A percentile compares a stretch with the other conserved stretches of the same genome.
Conservation (phyloP, 495 filamentous ascomycete genomes). For the Chaetomium tenue region DNA sequence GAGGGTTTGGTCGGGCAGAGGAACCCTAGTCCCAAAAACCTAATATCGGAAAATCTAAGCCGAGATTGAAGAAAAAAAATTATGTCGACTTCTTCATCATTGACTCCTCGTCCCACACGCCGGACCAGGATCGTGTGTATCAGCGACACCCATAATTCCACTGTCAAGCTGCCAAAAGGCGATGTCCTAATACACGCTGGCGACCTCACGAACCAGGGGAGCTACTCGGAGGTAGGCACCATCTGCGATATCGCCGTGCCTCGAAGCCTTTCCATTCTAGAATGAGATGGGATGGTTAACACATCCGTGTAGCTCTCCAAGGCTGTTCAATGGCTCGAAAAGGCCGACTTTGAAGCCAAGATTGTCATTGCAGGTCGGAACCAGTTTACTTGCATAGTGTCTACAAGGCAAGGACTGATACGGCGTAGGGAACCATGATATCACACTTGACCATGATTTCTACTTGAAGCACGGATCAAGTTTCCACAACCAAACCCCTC, state of each 20-base stretch:
- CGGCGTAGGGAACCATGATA: slow-evolving; percentile 70
- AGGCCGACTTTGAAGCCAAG: slow-evolving; percentile 74
- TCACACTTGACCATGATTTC: slow-evolving; percentile 66
- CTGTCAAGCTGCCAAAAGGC: slow-evolving; percentile 66
- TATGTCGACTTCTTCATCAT: slow-evolving; percentile 13
- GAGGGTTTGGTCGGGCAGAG: too few relatives aligned
- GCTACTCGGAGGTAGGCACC: slow-evolving; percentile 43
- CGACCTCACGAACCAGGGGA: slow-evolving; percentile 81
- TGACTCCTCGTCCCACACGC: slow-evolving; percentile 24
- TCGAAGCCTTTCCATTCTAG: background rate
- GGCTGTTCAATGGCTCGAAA: slow-evolving; percentile 72
- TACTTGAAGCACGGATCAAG: slow-evolving; percentile 55
- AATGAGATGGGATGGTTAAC: background rate
- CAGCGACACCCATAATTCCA: slow-evolving; percentile 83
- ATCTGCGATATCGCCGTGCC: background rate
- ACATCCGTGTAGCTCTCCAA: slow-evolving; percentile 37
- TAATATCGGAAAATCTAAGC: too few relatives aligned
- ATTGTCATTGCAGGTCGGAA: slow-evolving; percentile 73
- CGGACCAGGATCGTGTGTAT: slow-evolving; percentile 62
- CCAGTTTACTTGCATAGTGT: slow-evolving; percentile 23
- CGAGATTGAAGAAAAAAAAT: background rate
- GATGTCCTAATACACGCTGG: slow-evolving; percentile 91
- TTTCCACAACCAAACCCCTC: slow-evolving; percentile 59
- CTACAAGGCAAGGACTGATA: background rate
- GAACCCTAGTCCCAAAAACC: too few relatives aligned